phyloP scores from a whole-genome alignment of 2,329 filamentous ascomycete species.

The Neopestalotiopsis rosae region DNA sequence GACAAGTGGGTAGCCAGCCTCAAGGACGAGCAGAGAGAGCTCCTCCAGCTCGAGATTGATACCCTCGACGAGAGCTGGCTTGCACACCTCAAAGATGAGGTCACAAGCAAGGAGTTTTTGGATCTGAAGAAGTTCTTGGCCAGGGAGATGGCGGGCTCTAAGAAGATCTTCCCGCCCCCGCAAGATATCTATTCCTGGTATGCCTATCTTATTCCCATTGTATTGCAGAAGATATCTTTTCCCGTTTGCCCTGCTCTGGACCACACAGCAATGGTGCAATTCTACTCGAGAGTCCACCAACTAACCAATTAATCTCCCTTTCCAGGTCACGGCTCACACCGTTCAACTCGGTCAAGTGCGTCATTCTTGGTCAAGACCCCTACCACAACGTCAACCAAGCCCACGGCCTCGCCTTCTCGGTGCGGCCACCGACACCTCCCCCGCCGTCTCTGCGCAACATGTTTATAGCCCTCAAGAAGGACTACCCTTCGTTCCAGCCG shows the following conservation, averaged over 20 bases:
- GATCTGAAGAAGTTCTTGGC: slow-evolving; percentile 87
- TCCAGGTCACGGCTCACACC: slow-evolving; percentile 91
- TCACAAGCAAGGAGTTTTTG: slow-evolving; percentile 80
- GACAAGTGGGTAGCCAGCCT: slow-evolving; percentile 84
- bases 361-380: slow-evolving; percentile 94
- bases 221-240: too few species aligned
- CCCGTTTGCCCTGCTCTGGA: too few species aligned
- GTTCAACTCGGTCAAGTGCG: slow-evolving; percentile 84
- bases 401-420: slow-evolving; percentile 94
- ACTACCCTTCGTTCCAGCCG: slow-evolving; percentile 80
- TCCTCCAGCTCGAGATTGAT: slow-evolving; percentile 89
- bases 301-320: not conserved
- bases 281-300: not conserved
- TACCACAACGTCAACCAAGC: slow-evolving; percentile 97
- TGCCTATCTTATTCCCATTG: slow-evolving; percentile 28
- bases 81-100: slow-evolving; percentile 83
- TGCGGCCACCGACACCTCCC: slow-evolving; percentile 84
- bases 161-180: slow-evolving; percentile 85
- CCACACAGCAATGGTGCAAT: not conserved
- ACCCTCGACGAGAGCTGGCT: slow-evolving; percentile 94
- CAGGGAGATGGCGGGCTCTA: slow-evolving; percentile 73
- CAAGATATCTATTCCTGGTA: slow-evolving; percentile 96
- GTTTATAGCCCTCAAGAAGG: slow-evolving; percentile 84
- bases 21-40: slow-evolving; percentile 78
- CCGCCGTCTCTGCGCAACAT: slow-evolving; percentile 94